Percentiles rank a stretch among this genome's conserved stretches.
phyloP scores from a whole-genome alignment of 768 basidiomycete genomes.

The Russula abietina region DNA sequence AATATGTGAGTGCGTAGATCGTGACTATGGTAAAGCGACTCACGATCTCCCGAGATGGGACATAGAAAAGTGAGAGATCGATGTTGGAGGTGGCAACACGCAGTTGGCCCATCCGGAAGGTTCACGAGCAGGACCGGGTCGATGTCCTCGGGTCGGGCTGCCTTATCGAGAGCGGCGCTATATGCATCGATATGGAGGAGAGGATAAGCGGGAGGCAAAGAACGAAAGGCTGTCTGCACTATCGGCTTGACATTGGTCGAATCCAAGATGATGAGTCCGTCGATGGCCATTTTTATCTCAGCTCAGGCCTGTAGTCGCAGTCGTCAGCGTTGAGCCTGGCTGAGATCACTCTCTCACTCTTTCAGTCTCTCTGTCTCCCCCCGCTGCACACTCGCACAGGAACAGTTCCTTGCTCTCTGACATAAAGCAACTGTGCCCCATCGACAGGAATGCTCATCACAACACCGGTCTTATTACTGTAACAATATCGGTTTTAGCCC shows the following conservation, averaged over 20 bases:
- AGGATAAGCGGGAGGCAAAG: constrained; percentile 69
- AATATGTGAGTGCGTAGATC: constrained; percentile 1
- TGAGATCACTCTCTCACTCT: neutral
- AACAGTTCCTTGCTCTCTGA: neutral
- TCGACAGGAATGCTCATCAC: neutral
- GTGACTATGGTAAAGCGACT: constrained; percentile 31
- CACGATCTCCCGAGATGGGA: constrained; percentile 81
- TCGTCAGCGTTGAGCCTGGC: neutral
- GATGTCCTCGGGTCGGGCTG: constrained; percentile 46
- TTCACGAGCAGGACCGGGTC: constrained; percentile 73
- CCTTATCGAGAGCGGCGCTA: constrained; percentile 62
- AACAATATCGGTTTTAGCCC: neutral
- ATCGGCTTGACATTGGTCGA: constrained; percentile 46
- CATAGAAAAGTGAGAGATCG: constrained; percentile 74
- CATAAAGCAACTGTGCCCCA: neutral
- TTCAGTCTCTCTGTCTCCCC: too few relatives aligned
- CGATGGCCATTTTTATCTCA: constrained; percentile 25
- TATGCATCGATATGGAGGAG: constrained; percentile 81
- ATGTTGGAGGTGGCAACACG: constrained; percentile 75
- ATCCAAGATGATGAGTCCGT: constrained; percentile 25
- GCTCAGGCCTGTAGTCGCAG: neutral
- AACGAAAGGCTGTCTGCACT: constrained; percentile 86
- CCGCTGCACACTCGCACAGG: neutral
- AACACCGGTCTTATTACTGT: too few relatives aligned
- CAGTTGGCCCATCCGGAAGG: constrained; percentile 47